Percentiles rank a stretch among this genome's conserved stretches.
phyloP scores from a whole-genome alignment of 192 early-diverging fungal genomes.

The Coemansia furcata region DNA sequence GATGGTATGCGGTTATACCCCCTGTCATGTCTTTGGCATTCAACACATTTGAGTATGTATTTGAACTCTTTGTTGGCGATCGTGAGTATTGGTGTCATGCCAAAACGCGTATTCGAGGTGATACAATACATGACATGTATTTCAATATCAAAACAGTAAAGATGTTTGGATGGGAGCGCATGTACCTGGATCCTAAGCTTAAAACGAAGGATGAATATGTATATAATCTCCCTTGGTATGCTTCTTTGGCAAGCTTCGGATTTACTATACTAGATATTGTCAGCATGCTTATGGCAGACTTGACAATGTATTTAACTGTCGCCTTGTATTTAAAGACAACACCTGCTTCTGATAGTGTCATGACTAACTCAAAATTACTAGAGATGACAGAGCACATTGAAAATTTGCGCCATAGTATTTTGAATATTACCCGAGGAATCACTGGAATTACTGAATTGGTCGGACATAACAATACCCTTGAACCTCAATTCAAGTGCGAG shows the following conservation, averaged over 20 bases:
- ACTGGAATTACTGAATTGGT: too few relatives aligned
- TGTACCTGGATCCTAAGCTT: not conserved
- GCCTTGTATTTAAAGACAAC: not conserved
- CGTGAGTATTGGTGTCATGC: not conserved
- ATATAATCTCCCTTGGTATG: not conserved
- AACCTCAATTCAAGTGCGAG: not conserved
- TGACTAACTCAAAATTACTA: not conserved
- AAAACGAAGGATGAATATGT: not conserved
- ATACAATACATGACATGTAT: not conserved
- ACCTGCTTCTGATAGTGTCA: not conserved
- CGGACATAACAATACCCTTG: not conserved
- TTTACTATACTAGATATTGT: not conserved
- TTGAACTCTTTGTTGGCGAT: not conserved
- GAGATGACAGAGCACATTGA: not conserved
- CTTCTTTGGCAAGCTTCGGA: not conserved
- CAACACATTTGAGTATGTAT: too few relatives aligned
- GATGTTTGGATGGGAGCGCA: slow-evolving; percentile 4
- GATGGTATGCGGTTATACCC: not conserved
- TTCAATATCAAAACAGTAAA: not conserved
- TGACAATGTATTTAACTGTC: not conserved
- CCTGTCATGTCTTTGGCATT: not conserved
- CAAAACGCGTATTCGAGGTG: not conserved
- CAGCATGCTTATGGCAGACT: not conserved
- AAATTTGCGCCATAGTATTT: not conserved
- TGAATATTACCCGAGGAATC: not conserved